phyloP scores from a whole-genome alignment of 768 basidiomycete genomes.

The Tubosaeta sp. region DNA sequence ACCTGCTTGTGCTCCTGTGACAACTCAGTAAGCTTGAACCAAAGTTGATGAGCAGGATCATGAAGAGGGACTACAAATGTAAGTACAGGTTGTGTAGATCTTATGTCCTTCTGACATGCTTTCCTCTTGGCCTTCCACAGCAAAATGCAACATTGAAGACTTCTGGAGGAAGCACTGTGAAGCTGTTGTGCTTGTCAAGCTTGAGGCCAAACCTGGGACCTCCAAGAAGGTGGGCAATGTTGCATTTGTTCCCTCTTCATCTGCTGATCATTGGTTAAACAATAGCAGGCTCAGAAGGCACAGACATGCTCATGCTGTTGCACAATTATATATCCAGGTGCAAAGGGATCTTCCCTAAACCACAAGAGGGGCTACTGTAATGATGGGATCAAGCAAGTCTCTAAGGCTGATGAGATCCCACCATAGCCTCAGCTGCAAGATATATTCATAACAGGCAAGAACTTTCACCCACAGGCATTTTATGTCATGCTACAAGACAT shows the following conservation, averaged over 20 bases:
- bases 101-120: neutral
- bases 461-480: neutral
- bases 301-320: neutral
- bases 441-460: neutral
- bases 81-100: neutral
- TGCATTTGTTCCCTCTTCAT: too few relatives aligned
- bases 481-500: neutral
- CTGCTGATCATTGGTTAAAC: too few relatives aligned
- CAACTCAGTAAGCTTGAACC: neutral
- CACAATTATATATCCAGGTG: too few relatives aligned
- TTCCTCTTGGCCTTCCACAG: neutral
- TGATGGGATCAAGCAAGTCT: neutral
- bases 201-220: neutral
- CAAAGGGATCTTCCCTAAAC: too few relatives aligned
- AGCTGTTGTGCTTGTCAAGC: neutral
- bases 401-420: neutral
- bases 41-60: slow-evolving; percentile 2
- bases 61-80: slow-evolving; percentile 11
- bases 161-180: neutral
- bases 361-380: too few relatives aligned
- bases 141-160: neutral
- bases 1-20: slow-evolving; percentile 4
- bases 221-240: neutral
- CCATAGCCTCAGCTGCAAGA: neutral
- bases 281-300: neutral